Evolutionary conservation across 169 alveolate genomes (phyloP), one percentile per base, ranked within the genome.

Genomic region (Babesia sp.): DNA sequence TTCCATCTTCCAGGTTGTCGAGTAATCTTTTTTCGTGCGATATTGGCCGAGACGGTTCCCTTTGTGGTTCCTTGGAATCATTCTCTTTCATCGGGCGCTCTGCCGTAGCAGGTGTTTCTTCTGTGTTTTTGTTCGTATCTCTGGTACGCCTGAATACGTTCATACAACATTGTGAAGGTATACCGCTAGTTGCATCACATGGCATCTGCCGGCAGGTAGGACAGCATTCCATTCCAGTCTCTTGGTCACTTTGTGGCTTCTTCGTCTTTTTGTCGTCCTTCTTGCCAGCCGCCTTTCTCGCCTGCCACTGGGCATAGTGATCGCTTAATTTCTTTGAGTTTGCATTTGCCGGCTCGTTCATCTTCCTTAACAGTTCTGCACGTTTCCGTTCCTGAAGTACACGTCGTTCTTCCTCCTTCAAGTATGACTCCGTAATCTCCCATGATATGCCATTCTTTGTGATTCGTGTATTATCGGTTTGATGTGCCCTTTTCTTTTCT

Each of bases 361-460:
- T 12, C 46, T 68, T 60, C 37, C 24, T 42, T 31, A 46, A 60
- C 44, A 63, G 22, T 29, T 78, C 74, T 14, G 80, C 69, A 3
- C 73, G 77, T 37, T 67, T 54, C 51, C 71, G 37, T 28, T 70
- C 71, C 46, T 41, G 63, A 5, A 60, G 48, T 82, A 68, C 3
- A 51, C 53, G 33, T 20, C 71, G 54, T 14, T 78, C 80, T 44
- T 63, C 76, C 46, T 78, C 79, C 56, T 68, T 64, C 39, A 78
- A 50, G 68, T 68, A 69, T 36, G 76, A 63, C 8, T 78, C 86
- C 29, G 76, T 68, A 22, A 78, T 78, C 42, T 68, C 82, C 86
- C 86, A 78, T 20, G 86, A 51, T 12, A 64, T 51, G 4, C 86
- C 81, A 34, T 70, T 55, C 67, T 57, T 68, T n/a, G 54, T 54